Conservation (phyloP, 768 basidiomycete genomes). For the Tremella mesenterica region DNA sequence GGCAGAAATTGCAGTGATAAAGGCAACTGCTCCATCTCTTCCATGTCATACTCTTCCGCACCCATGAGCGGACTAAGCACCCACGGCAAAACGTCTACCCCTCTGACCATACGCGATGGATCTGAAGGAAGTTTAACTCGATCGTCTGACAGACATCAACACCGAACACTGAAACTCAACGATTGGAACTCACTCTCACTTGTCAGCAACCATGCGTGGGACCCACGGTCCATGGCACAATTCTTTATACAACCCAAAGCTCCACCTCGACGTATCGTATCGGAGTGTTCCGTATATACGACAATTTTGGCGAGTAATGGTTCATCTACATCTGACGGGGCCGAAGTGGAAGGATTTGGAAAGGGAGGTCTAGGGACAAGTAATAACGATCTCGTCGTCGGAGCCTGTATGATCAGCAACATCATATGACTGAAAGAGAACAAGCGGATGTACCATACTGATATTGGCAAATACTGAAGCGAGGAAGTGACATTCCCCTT, state of each 20-base stretch:
- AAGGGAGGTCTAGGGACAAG: conserved; percentile 58
- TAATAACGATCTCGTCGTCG: conserved; percentile 70
- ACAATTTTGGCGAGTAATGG: conserved; percentile 76
- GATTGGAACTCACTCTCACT: conserved; percentile 51
- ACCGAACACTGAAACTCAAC: conserved; percentile 55
- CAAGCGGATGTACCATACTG: conserved; percentile 52
- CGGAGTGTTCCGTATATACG: conserved; percentile 79
- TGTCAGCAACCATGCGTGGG: conserved; percentile 41
- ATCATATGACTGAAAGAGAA: background rate
- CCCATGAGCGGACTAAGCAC: conserved; percentile 85
- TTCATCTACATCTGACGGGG: conserved; percentile 49
- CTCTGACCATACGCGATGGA: conserved; percentile 49
- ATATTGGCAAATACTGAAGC: conserved; percentile 91
- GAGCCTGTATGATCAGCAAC: conserved; percentile 51
- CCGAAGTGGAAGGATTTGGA: conserved; percentile 44
- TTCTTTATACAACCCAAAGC: conserved; percentile 74
- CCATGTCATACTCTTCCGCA: conserved; percentile 87
- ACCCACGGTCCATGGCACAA: conserved; percentile 42
- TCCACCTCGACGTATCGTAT: conserved; percentile 77
- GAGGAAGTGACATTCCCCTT: conserved; percentile 80
- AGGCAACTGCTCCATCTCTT: conserved; percentile 82
- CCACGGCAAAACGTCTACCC: conserved; percentile 74
- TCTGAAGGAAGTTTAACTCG: conserved; percentile 53
- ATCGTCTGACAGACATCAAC: conserved; percentile 48
- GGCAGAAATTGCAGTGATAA: conserved; percentile 79